phyloP scores from a whole-genome alignment of 176 grass and related monocot genomes.

The Thinopyrum elongatum region DNA sequence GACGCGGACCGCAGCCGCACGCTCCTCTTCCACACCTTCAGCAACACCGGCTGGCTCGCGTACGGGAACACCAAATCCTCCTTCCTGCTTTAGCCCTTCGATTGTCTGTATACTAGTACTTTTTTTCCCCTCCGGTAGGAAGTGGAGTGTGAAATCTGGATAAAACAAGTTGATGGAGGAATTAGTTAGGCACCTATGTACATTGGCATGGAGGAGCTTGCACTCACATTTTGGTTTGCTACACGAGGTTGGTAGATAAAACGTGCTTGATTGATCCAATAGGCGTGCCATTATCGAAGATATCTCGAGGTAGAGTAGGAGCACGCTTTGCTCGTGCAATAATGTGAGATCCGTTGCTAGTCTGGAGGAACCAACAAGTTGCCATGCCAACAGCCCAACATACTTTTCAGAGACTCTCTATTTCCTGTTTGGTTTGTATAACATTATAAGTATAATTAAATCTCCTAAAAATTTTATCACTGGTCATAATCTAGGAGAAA shows the following conservation, averaged over 20 bases:
- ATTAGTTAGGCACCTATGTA: background rate
- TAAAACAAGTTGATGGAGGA: background rate
- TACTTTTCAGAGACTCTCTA: background rate
- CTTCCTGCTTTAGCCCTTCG: background rate
- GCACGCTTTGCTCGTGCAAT: no score
- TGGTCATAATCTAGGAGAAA: background rate
- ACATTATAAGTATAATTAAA: background rate
- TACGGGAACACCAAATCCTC: constrained; percentile 25
- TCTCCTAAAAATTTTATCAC: background rate
- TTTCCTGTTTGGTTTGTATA: background rate
- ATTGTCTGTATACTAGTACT: background rate
- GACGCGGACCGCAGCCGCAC: constrained; percentile 57
- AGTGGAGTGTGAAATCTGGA: background rate
- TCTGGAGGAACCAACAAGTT: background rate
- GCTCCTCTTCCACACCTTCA: constrained; percentile 94
- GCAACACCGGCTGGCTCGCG: constrained; percentile 98
- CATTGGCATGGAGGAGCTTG: background rate
- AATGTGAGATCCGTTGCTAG: no score
- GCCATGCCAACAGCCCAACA: background rate
- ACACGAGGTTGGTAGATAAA: background rate
- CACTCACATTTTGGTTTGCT: background rate
- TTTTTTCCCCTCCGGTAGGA: background rate
- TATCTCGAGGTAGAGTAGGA: no score
- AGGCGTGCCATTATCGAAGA: background rate
- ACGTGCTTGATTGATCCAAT: background rate